Percentiles rank a stretch among this genome's conserved stretches.
Evolutionary conservation across 768 basidiomycete species (phyloP).

Genomic region (Auricularia auricula-judae): DNA sequence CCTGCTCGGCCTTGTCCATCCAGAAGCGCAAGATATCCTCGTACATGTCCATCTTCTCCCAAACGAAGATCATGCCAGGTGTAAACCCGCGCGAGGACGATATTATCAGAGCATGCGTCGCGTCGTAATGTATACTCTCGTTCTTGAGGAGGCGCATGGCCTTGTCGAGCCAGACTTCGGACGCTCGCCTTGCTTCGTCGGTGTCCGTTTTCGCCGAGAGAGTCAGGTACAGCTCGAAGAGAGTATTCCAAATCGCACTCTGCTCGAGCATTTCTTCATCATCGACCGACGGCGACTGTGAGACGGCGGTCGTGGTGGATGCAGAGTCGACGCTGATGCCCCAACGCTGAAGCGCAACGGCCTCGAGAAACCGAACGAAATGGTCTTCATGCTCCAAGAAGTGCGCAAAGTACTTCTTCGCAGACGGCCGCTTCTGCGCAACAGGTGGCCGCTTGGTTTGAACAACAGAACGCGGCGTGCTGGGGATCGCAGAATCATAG

Average conservation of each 20-base stretch:
- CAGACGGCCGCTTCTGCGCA: conserved; percentile 51
- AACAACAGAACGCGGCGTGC: conserved; percentile 2
- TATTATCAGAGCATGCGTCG: conserved; percentile 86
- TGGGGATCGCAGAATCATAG: conserved; percentile 9
- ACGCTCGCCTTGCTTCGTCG: conserved; percentile 12
- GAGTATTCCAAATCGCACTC: conserved; percentile 86
- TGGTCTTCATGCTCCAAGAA: conserved; percentile 82
- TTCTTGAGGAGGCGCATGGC: conserved; percentile 63
- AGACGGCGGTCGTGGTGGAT: conserved; percentile 9
- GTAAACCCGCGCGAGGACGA: conserved; percentile 80
- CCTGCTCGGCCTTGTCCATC: conserved; percentile 61
- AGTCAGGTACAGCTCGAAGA: conserved; percentile 85
- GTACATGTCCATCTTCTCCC: conserved; percentile 93
- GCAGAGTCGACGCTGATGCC: conserved; percentile 49
- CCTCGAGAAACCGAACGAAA: conserved; percentile 82
- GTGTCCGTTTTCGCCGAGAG: conserved; percentile 21
- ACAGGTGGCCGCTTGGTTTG: not conserved
- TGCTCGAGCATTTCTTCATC: conserved; percentile 57
- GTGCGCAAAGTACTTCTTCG: conserved; percentile 82
- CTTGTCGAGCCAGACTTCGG: conserved; percentile 38
- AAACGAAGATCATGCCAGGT: conserved; percentile 75
- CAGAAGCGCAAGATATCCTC: conserved; percentile 90
- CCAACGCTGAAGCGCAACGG: conserved; percentile 72
- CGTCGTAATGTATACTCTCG: conserved; percentile 59
- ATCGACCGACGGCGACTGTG: conserved; percentile 12